Base-by-base conservation (phyloP, 2,329 filamentous ascomycete genomes). In the Penicillium sp. region DNA sequence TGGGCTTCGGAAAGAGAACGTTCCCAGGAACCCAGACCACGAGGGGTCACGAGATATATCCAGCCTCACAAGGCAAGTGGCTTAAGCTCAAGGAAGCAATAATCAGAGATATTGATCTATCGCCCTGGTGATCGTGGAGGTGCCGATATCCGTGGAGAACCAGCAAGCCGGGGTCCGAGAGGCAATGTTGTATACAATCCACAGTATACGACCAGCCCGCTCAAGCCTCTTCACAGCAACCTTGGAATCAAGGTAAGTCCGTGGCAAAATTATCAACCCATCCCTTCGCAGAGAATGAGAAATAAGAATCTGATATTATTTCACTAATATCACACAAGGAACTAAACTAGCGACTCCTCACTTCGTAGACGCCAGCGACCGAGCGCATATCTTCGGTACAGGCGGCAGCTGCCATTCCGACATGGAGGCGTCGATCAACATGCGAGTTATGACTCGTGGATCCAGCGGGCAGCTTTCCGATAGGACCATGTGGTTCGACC, bases 401-500 rank as follows among this genome's bases (percentile, higher is more conserved):
- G 22, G 22, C 52, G 42, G 45, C 42, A 46, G 47, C 37, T 54
- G 51, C 56, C 53, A 60, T 54, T 54, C 47, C 44, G 51, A 43
- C 42, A 37, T 50, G 49, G 27, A 8, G 52, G 44, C n/a, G 57
- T 37, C 49, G 45, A 57, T 58, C 49, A 42, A 16, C 50, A 52
- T 53, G 43, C 50, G 45, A 51, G 29, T 27, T 52, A 54, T 54
- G 53, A 44, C 44, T 55, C 49, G 52, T 55, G 54, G 56, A 44
- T 52, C 33, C 14, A 8, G 27, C 11, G 13, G 56, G 49, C 31
- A 49, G 52, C 7, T 46, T 33, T 55, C 59, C 59, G 57, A 61
- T 59, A 61, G 59, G 59, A 21, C 54, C 49, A 57, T 59, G 54
- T 61, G 53, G 56, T 50, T 55, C 1, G 13, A 16, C 27, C 21